These are phyloP conservation scores for Taphrina betulina DNA, from an alignment of 1,139 yeast species.

Conservation along the genomic window DNA sequence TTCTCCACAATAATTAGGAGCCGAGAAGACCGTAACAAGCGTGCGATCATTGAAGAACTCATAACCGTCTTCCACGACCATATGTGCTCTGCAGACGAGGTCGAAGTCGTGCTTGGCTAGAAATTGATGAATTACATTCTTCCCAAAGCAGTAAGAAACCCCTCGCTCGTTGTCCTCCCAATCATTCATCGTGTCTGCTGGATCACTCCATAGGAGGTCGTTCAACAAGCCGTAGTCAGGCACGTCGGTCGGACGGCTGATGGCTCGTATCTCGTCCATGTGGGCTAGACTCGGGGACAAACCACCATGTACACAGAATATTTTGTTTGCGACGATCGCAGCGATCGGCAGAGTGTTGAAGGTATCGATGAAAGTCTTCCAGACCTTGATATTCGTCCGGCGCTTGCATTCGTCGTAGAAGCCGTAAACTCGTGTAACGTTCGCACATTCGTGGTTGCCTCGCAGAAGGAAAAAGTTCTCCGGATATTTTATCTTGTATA, in stretches of 20 bases:
- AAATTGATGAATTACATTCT: slow-evolving; percentile 89
- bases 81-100: slow-evolving; percentile 93
- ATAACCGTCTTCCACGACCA: slow-evolving; percentile 98
- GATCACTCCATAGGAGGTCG: slow-evolving; percentile 94
- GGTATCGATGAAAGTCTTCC: slow-evolving; percentile 91
- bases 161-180: slow-evolving; percentile 99
- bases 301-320: slow-evolving; percentile 97
- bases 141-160: slow-evolving; percentile 91
- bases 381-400: slow-evolving; percentile 84
- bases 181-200: slow-evolving; percentile 89
- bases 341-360: slow-evolving; percentile 93
- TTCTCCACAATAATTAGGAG: slow-evolving; percentile 98
- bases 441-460: slow-evolving; percentile 97
- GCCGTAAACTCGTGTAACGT: slow-evolving; percentile 86
- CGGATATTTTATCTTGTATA: slow-evolving; percentile 93
- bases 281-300: slow-evolving; percentile 84
- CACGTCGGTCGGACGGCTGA: slow-evolving; percentile 93
- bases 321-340: slow-evolving; percentile 92
- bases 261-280: slow-evolving; percentile 86
- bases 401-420: slow-evolving; percentile 97
- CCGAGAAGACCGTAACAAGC: slow-evolving; percentile 89
- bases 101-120: slow-evolving; percentile 85
- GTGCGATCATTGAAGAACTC: slow-evolving; percentile 94
- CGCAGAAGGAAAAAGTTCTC: slow-evolving; percentile 89
- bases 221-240: slow-evolving; percentile 93